Conservation (phyloP, 495 filamentous ascomycete species). For the Hypomontagnella submonticulosa region DNA sequence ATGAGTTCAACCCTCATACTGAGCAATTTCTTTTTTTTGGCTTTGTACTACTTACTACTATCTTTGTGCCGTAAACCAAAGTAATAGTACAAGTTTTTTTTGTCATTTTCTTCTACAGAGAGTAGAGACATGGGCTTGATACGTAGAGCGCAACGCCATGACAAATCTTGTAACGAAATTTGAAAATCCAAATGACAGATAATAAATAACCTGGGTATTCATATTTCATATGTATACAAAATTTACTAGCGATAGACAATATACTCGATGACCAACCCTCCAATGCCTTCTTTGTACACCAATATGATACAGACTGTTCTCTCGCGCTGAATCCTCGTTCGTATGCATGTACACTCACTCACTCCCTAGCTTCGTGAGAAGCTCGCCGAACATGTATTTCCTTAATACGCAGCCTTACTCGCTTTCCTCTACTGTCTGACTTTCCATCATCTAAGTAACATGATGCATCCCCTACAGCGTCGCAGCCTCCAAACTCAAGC, state of each 20-base stretch:
- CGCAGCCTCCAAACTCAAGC: constrained; percentile 24
- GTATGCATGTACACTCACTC: background rate
- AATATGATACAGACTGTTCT: constrained; percentile 10
- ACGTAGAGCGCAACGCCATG: too few relatives aligned
- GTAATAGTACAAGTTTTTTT: too few relatives aligned
- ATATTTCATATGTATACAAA: constrained; percentile 3
- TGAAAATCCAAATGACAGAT: too few relatives aligned
- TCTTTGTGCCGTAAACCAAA: too few relatives aligned
- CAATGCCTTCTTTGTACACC: background rate
- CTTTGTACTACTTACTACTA: background rate
- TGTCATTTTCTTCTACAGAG: too few relatives aligned
- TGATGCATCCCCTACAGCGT: background rate
- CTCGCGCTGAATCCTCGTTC: background rate
- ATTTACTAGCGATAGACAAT: background rate
- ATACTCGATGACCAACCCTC: background rate
- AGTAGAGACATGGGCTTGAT: too few relatives aligned
- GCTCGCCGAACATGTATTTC: background rate
- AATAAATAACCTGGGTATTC: constrained; percentile 5
- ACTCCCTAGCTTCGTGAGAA: constrained; percentile 12
- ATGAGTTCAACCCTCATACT: constrained; percentile 17
- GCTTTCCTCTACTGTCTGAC: background rate
- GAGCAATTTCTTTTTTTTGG: background rate
- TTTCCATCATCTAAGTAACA: background rate
- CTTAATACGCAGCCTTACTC: background rate
- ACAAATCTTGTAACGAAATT: too few relatives aligned